Base-by-base conservation (phyloP, 75 land plant species). In the Isoetes taiwanensis region DNA sequence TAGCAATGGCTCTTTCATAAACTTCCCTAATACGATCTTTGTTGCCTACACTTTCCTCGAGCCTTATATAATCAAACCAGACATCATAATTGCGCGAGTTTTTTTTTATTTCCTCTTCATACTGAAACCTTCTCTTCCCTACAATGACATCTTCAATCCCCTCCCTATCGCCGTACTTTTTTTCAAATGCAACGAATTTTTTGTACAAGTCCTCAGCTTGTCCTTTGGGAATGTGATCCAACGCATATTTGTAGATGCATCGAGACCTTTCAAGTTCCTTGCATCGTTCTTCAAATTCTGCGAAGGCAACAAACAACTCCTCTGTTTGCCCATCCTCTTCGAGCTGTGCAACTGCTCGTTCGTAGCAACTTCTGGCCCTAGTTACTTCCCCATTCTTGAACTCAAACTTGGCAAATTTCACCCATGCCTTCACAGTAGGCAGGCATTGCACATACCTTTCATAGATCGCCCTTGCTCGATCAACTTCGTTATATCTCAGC, bases 141-240 rank as follows among this genome's bases (percentile, higher is more conserved):
- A 91, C 89, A 59, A 91, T 81, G 0, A 90, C 97, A 75, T 86
- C 87, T 69, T 91, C 97, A 25, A 91, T 91, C 2, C 88, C 97
- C 27, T 83, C 97, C 61, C 62, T 72, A 48, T 91, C 85, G 0
- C 97, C 97, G 69, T 80, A 80, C 43, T 86, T 87, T 63, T 91
- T 91, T 69, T 90, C 93, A 43, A 90, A 90, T 1, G 80, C 70
- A 19, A 90, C 82, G 67, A 78, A 90, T 65, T 78, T 90, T 66
- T 62, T 80, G 41, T 90, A 90, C 27, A 90, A 52, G 3, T 80
- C 87, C 61, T 90, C 93, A 0, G 93, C 97, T 54, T 84, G 63
- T 2, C 80, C 84, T 61, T 90, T 90, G 0, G 93, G 87, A 30
- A 90, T 83, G 56, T 90, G 81, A 52, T 90, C 97, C 16, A 90